A percentile compares a stretch with the other conserved stretches of the same genome.
Conservation (phyloP, 495 filamentous ascomycete genomes). For the Xylaria venustula region DNA sequence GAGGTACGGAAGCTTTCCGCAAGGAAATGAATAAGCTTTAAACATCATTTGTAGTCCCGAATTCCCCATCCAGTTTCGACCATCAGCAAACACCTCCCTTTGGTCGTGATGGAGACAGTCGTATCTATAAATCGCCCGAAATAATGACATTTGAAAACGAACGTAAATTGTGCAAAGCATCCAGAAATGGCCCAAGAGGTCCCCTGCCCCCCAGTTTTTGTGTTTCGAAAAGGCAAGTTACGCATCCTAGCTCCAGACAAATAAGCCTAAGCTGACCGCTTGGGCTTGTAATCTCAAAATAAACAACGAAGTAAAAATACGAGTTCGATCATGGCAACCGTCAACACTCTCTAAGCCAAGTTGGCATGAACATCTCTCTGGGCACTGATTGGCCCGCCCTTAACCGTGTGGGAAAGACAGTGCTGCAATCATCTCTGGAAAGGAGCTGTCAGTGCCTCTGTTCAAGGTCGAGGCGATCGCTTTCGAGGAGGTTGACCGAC, state of each 20-base stretch:
- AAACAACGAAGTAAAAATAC: constrained; percentile 8
- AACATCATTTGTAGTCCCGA: constrained; percentile 18
- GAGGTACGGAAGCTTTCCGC: constrained; percentile 1
- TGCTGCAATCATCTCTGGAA: constrained; percentile 29
- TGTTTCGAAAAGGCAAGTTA: constrained; percentile 16
- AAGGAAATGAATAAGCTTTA: constrained; percentile 8
- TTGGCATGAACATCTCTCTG: constrained; percentile 9
- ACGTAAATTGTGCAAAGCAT: constrained; percentile 20
- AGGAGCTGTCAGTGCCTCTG: constrained; percentile 23
- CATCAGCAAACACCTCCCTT: constrained; percentile 12
- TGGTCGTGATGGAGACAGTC: constrained; percentile 14
- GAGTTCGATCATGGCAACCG: constrained; percentile 15
- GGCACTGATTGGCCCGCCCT: neutral
- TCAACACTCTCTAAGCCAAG: constrained; percentile 24
- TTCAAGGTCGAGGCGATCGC: constrained; percentile 30
- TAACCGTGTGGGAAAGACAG: neutral
- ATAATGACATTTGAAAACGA: constrained; percentile 21
- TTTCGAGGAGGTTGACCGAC: constrained; percentile 46
- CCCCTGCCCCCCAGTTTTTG: constrained; percentile 19
- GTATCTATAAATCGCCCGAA: constrained; percentile 25
- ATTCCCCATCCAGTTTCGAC: constrained; percentile 6
- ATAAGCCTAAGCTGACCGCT: neutral
- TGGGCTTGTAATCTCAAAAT: constrained; percentile 1
- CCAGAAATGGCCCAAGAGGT: constrained; percentile 19
- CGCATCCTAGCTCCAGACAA: constrained; percentile 5